Evolutionary conservation across 1,284 basidiomycete species (phyloP), one percentile per base, ranked within the genome.

Genomic region (Neotropicomus parvogracilis): DNA sequence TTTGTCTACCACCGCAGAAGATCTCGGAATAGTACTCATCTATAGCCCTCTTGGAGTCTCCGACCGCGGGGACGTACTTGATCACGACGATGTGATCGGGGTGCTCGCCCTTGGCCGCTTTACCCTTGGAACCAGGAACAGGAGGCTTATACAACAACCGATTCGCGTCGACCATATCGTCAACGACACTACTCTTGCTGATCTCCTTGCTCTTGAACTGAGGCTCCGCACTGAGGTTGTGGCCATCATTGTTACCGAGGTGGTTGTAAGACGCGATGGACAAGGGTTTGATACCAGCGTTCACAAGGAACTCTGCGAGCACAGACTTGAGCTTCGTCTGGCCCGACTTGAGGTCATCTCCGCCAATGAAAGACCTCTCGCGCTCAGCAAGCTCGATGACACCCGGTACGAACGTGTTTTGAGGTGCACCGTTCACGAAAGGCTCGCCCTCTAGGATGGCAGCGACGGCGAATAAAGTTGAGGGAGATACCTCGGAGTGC

Each of bases 161-260:
- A 74, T 98, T 98, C 54, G 93, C 88, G 53, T 82, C 81, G 50
- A 95, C 94, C 94, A 95, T 97, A 70, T 97, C 95, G 64, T 98
- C 95, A 38, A 98, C 94, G 56, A 99, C 95, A 55, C 85, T 91
- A 64, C 88, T 89, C 83, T 97, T 97, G 77, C 83, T 87, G 69
- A 95, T 95, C 75, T 98, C 95, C 85, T 99, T 99, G 77, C 85
- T 90, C 77, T 87, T 89, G 86, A 98, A 98, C 75, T 98, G 95
- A 55, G 75, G 77, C 70, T 93, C 90, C n/a, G 91, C 87, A 51
- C 83, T 88, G 64, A 98, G 74, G 75, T 97, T 97, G 72, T 86
- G 85, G 27, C 94, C 95, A 66, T 97, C 95, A 69, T 98, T 98
- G 80, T 98, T 98, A 34, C 97, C 95, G 45, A 99, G 83, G 71